Percentiles rank a stretch among this genome's conserved stretches.
phyloP scores from a whole-genome alignment of 2,329 filamentous ascomycete species.

The Ophiostoma piceae region DNA sequence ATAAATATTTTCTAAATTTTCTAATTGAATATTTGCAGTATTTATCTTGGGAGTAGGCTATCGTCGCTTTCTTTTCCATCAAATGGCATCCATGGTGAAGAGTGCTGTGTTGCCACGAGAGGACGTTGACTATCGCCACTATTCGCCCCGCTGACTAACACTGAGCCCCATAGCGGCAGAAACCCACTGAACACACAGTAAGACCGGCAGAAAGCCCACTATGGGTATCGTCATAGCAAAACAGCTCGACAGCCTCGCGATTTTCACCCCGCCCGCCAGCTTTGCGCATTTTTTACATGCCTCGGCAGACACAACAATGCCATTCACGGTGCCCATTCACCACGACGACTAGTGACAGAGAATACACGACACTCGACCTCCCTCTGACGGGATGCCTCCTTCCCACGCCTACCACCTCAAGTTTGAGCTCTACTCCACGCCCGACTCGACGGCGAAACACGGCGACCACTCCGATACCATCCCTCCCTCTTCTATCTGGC shows the following conservation, averaged over 20 bases:
- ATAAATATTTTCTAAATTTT: neutral
- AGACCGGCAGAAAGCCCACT: slow-evolving; percentile 13
- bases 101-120: too few relatives aligned
- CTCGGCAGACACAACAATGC: neutral
- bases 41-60: too few relatives aligned
- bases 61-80: too few relatives aligned
- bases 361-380: neutral
- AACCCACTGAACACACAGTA: neutral
- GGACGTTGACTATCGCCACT: slow-evolving; percentile 2
- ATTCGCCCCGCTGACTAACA: slow-evolving; percentile 9
- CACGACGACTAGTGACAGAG: neutral
- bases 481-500: slow-evolving; percentile 38
- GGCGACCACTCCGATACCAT: neutral
- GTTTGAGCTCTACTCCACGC: slow-evolving; percentile 56
- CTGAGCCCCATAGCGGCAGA: slow-evolving; percentile 1
- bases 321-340: neutral
- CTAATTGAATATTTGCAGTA: too few relatives aligned
- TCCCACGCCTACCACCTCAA: slow-evolving; percentile 62
- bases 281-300: neutral
- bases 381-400: slow-evolving; percentile 47
- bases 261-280: slow-evolving; percentile 5
- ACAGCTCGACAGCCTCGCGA: neutral
- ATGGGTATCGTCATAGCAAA: slow-evolving; percentile 8
- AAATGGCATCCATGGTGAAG: too few relatives aligned
- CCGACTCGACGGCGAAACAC: slow-evolving; percentile 33